These are phyloP conservation scores for rapeseed (Brassica napus) DNA, from an alignment of 345 rosid species.

Conservation along the genomic window Da-Ae NC_063446.1:12299001-12299500, in stretches of 20 bases:
- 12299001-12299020: neutral
- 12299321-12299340: neutral
- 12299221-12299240: no score
- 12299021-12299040: neutral
- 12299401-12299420: no score
- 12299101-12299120: neutral
- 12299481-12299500: neutral
- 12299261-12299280: no score
- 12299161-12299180: no score
- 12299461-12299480: neutral
- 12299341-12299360: neutral
- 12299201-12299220: no score
- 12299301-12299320: neutral
- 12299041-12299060: neutral
- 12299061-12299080: neutral
- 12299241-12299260: no score
- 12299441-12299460: neutral
- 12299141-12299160: no score
- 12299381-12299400: neutral
- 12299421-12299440: neutral
- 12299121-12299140: no score
- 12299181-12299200: no score
- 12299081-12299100: neutral
- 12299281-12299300: no score
- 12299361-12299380: neutral